Percentiles rank a stretch among this genome's conserved stretches.
phyloP scores from a whole-genome alignment of 1,139 yeast genomes.

The Yamadazyma triangularis region DNA sequence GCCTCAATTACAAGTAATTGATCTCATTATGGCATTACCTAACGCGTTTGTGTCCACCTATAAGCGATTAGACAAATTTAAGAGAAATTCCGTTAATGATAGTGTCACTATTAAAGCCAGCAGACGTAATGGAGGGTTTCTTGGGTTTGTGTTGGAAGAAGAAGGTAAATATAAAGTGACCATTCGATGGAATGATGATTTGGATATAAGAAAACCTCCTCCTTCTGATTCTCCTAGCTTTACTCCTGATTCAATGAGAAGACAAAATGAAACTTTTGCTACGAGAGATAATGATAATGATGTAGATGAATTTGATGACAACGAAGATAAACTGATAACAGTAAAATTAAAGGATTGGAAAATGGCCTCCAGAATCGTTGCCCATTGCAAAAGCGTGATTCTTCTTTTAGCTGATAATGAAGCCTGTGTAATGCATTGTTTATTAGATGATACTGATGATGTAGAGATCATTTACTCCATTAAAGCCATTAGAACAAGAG shows the following conservation, averaged over 20 bases:
- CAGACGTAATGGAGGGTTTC: slow-evolving; percentile 29
- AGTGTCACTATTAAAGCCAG: slow-evolving; percentile 31
- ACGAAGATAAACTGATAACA: slow-evolving; percentile 32
- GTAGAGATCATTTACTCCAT: slow-evolving; percentile 54
- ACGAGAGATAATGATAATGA: slow-evolving; percentile 5
- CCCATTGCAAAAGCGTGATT: slow-evolving; percentile 49
- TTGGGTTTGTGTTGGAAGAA: slow-evolving; percentile 51
- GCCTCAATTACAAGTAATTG: slow-evolving; percentile 46
- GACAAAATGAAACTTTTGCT: slow-evolving; percentile 6
- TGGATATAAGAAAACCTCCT: slow-evolving; percentile 31
- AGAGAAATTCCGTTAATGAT: slow-evolving; percentile 30
- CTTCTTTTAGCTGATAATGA: slow-evolving; percentile 46
- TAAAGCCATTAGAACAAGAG: slow-evolving; percentile 25
- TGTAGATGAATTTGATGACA: slow-evolving; percentile 16
- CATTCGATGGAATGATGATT: slow-evolving; percentile 52
- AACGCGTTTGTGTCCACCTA: slow-evolving; percentile 43
- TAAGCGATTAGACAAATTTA: slow-evolving; percentile 55
- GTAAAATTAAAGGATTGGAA: slow-evolving; percentile 56
- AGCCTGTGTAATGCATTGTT: slow-evolving; percentile 54
- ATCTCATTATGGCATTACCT: slow-evolving; percentile 49
- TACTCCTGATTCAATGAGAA: slow-evolving; percentile 3
- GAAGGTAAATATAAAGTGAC: slow-evolving; percentile 50
- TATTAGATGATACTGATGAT: slow-evolving; percentile 51
- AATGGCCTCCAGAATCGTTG: slow-evolving; percentile 50
- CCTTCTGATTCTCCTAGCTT: too few relatives aligned